These are phyloP conservation scores for Cytospora piceicola DNA, from an alignment of 2,329 filamentous ascomycete genomes.

Conservation along the genomic window DNA sequence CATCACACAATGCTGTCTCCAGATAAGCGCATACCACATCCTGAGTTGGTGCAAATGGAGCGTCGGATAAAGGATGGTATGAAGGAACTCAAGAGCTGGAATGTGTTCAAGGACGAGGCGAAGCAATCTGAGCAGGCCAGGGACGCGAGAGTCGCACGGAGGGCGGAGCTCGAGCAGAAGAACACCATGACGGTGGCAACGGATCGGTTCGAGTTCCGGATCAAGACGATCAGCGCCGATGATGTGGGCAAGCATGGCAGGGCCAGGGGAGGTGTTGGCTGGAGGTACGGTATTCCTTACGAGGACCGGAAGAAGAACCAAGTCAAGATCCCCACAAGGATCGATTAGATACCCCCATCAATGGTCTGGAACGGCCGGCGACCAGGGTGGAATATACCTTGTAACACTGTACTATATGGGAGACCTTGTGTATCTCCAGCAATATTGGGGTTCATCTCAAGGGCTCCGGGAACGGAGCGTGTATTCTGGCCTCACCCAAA, in stretches of 20 bases:
- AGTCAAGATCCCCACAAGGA: conserved; percentile 69
- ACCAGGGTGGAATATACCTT: conserved; percentile 38
- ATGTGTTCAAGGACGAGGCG: conserved; percentile 45
- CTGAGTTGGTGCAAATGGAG: conserved; percentile 62
- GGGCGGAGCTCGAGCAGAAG: conserved; percentile 43
- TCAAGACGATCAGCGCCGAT: conserved; percentile 62
- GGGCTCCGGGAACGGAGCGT: neutral
- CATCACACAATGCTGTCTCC: conserved; percentile 62
- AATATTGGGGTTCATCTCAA: neutral
- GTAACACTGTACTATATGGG: conserved; percentile 9
- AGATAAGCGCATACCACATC: conserved; percentile 65
- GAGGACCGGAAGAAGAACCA: conserved; percentile 66
- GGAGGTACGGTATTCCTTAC: conserved; percentile 66
- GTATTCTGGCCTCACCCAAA: neutral
- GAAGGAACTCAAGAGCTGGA: conserved; percentile 42
- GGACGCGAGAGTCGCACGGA: conserved; percentile 43
- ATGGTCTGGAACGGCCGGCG: neutral
- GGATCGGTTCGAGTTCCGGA: conserved; percentile 65
- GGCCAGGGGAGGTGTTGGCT: conserved; percentile 57
- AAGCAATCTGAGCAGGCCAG: conserved; percentile 49
- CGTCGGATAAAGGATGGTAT: conserved; percentile 48
- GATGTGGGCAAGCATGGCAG: conserved; percentile 59
- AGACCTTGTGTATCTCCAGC: neutral
- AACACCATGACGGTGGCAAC: conserved; percentile 51
- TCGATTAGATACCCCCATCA: conserved; percentile 42